These are phyloP conservation scores for Apiotrichum akiyoshidainum DNA, from an alignment of 1,284 basidiomycete species.

Conservation along the genomic window DNA sequence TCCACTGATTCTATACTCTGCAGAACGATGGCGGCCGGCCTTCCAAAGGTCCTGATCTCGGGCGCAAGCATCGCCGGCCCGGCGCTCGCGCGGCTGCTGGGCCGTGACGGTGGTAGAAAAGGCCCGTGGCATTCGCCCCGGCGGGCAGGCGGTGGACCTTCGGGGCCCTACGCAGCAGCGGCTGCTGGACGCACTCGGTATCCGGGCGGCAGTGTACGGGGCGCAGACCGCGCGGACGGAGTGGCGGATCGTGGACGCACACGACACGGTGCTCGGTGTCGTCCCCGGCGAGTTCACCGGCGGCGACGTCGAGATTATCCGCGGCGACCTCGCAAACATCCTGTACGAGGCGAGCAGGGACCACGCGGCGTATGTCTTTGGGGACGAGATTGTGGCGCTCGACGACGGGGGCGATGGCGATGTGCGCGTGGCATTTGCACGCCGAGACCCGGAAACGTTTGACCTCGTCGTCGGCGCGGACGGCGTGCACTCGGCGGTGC, in stretches of 20 bases:
- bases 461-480: slow-evolving; percentile 3
- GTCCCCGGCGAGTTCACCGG: slow-evolving; percentile 49
- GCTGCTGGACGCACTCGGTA: too few species aligned
- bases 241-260: slow-evolving; percentile 34
- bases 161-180: too few species aligned
- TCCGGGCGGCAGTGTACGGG: too few species aligned
- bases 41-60: slow-evolving; percentile 39
- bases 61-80: slow-evolving; percentile 50
- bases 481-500: not conserved
- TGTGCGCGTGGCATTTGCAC: too few species aligned
- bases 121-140: slow-evolving; percentile 3
- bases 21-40: not conserved
- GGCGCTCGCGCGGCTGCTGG: slow-evolving; percentile 37
- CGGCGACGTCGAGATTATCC: slow-evolving; percentile 32
- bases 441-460: slow-evolving; percentile 29
- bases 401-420: too few species aligned
- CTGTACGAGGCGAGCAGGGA: slow-evolving; percentile 36
- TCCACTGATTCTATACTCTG: too few species aligned
- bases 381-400: slow-evolving; percentile 4
- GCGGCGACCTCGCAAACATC: slow-evolving; percentile 53
- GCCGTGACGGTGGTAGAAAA: slow-evolving; percentile 47
- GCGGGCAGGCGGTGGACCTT: too few species aligned
- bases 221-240: too few species aligned
- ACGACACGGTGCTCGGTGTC: slow-evolving; percentile 49
- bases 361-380: slow-evolving; percentile 37